Evolutionary conservation across 2,329 filamentous ascomycete genomes (phyloP), one percentile per base, ranked within the genome.

Genomic region (Arachnopeziza araneosa): DNA sequence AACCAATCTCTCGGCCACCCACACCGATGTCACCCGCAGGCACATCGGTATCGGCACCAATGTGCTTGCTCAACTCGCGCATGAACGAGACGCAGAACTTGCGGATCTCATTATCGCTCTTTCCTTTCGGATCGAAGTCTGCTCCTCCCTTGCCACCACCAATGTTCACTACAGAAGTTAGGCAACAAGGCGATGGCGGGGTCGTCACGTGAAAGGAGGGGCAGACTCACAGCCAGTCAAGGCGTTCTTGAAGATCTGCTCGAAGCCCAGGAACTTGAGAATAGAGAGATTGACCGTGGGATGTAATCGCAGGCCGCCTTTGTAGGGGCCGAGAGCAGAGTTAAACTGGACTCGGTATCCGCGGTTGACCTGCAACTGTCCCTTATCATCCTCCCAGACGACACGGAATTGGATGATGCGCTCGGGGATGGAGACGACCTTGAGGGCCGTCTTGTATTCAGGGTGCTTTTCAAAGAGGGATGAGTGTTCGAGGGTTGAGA

Each of bases 181-280:
- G 52, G 52, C 9, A 26, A 26, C 4, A 24, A 21, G 3, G 32
- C 24, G 22, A n/a, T 26, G 21, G 24, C 21, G 52, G 52, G 55
- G 24, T 32, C 9, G 57, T 64, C 57, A 60, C 55, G 61, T 59
- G 54, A 54, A 52, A 56, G 53, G 24, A 56, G 44, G n/a, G 54
- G 55, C 17, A 52, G 61, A 85, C 90, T 82, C 81, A 93, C 89
- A 79, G 73, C 95, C 95, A 64, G 95, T 98, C 69, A 98, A 81
- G 68, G 95, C 95, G 90, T 98, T 98, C 86, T 98, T 98, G 85
- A 98, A 98, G 80, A 93, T 96, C 81, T 98, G 95, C 86, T 99
- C 95, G 73, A 98, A 98, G 67, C 93, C 95, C 74, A 99, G 84
- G 81, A 98, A 98, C 83, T 99, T 99, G 72, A 99, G 85, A 72